Percentiles rank a stretch among this genome's conserved stretches.
Evolutionary conservation across 345 rosid species (phyloP).

Genomic region (Garcia nutans): DNA sequence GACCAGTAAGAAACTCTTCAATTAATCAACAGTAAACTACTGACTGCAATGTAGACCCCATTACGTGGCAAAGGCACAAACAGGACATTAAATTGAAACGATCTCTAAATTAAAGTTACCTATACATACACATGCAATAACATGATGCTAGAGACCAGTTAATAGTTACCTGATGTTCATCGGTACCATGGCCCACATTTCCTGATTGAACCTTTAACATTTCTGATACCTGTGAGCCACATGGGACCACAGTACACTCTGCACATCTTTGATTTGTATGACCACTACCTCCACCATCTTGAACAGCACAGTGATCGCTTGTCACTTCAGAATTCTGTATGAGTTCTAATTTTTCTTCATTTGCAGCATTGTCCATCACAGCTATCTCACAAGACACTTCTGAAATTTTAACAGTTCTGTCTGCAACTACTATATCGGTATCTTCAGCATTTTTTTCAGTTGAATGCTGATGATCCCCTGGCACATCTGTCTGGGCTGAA

Average conservation of each 20-base stretch:
- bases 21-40: no score
- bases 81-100: no score
- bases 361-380: no score
- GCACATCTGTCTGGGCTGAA: constrained; percentile 33
- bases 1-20: no score
- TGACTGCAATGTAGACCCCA: no score
- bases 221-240: constrained; percentile 17
- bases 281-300: constrained; percentile 21
- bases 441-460: constrained; percentile 29
- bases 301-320: constrained; percentile 11
- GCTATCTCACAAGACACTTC: constrained; percentile 23
- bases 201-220: constrained; percentile 18
- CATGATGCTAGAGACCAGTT: not conserved
- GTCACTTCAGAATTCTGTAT: constrained; percentile 32
- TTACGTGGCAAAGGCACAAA: no score
- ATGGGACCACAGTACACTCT: not conserved
- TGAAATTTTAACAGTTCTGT: constrained; percentile 45
- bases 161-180: constrained; percentile 27
- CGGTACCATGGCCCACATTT: constrained; percentile 13
- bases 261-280: constrained; percentile 12
- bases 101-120: not conserved
- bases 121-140: constrained; percentile 1
- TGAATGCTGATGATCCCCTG: constrained; percentile 38
- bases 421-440: constrained; percentile 34
- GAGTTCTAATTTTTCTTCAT: constrained; percentile 31